A percentile compares a stretch with the other conserved stretches of the same genome.
These are phyloP conservation scores for Orbilia oligospora DNA, from an alignment of 2,329 filamentous ascomycete species.

Conservation along the genomic window DNA sequence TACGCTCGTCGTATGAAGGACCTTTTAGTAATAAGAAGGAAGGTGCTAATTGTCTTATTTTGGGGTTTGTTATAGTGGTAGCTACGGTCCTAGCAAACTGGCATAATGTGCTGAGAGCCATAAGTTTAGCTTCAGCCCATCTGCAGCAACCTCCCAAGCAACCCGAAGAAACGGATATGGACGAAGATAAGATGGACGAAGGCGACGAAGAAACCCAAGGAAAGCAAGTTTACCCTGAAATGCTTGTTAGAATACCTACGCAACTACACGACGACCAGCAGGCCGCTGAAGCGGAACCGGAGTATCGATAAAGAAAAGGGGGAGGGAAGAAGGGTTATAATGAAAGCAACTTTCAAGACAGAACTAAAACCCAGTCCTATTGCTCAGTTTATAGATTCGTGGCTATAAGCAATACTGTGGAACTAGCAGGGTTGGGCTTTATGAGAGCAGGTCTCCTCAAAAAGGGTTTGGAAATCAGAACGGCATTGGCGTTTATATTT, in stretches of 20 bases:
- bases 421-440: no score
- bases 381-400: neutral
- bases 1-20: no score
- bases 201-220: constrained; percentile 66
- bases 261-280: constrained; percentile 57
- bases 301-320: neutral
- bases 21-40: no score
- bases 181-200: constrained; percentile 66
- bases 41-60: neutral
- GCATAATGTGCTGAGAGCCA: constrained; percentile 87
- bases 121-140: constrained; percentile 90
- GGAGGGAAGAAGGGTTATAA: neutral
- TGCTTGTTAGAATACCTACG: constrained; percentile 82
- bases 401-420: neutral
- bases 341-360: neutral
- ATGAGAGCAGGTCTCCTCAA: neutral
- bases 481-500: neutral
- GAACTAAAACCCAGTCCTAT: neutral
- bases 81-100: constrained; percentile 88
- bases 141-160: constrained; percentile 69
- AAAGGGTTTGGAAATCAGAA: neutral
- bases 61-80: constrained; percentile 73
- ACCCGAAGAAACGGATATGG: constrained; percentile 69
- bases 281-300: constrained; percentile 20
- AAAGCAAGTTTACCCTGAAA: constrained; percentile 75